Evolutionary conservation across 176 grass and related monocot species (phyloP), one percentile per base, ranked within the genome.

Genomic region (Phoenix roebelenii): DNA sequence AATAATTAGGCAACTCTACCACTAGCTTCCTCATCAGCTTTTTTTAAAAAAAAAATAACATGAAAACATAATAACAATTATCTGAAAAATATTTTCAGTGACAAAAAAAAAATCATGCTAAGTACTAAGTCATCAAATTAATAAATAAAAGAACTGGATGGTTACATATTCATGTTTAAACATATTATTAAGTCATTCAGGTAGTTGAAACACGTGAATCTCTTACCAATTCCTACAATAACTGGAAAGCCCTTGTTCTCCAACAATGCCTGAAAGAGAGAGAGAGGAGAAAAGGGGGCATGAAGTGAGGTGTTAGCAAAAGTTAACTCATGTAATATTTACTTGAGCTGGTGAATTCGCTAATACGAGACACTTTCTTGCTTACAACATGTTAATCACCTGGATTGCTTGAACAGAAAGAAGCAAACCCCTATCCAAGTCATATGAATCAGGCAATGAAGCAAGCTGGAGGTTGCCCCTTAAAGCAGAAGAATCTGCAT

Each of bases 401-500:
- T 97, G 92, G 74, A 97, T 97, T 65, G 92, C 92, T 80, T 97
- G 92, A 72, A 97, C 84, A 55, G 92, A 97, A 69, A 97, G 87
- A 23, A 97, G 81, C 61, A 97, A 84, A 20, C 92, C 92, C 65
- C 92, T 86, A 72, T 97, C 92, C 57, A 97, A 77, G 73, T 97
- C 92, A 85, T 90, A 97, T 18, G 92, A 88, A 72, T 97, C 87
- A 73, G 83, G 81, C 62, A 97, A 75, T 18, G 92, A 75, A 52
- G 77, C 84, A 64, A 97, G 76, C 63, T 65, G 84, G 52, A 80
- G 77, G 28, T 91, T 88, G 77, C 73, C 72, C 83, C 83, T 80
- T 44, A 82, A 89, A 72, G 71, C 52, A 75, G 83, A 97, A 74
- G 87, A 74, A 90, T 91, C 87, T 97, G 74, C 22, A 65, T 67